These are phyloP conservation scores for Selaginella tamariscina DNA, from an alignment of 75 land plant genomes.

Conservation along the genomic window DNA sequence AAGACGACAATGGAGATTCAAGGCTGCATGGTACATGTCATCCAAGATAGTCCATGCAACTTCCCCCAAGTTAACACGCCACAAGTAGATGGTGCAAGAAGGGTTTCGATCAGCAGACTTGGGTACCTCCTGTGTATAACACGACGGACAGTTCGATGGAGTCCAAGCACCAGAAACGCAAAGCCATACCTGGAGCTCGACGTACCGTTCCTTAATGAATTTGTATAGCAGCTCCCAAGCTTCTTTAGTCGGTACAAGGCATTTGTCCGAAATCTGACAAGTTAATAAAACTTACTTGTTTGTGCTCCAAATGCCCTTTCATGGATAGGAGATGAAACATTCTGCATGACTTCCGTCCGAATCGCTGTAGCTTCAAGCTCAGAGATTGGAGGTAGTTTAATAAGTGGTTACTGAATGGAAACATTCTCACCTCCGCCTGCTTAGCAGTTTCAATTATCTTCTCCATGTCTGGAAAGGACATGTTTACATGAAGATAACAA, in stretches of 20 bases:
- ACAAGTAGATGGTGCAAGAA: slow-evolving; percentile 31
- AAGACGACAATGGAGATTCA: slow-evolving; percentile 41
- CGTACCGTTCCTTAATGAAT: slow-evolving; percentile 58
- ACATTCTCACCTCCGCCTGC: slow-evolving; percentile 78
- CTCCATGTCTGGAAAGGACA: slow-evolving; percentile 45
- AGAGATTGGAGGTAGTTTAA: too few species aligned
- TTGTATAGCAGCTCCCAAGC: slow-evolving; percentile 43
- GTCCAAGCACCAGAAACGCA: background rate
- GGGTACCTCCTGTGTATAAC: slow-evolving; percentile 20
- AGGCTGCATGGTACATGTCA: slow-evolving; percentile 75
- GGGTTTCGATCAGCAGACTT: slow-evolving; percentile 33
- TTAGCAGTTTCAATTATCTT: slow-evolving; percentile 47
- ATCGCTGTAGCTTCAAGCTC: slow-evolving; percentile 74
- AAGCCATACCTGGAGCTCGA: slow-evolving; percentile 57
- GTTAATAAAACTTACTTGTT: slow-evolving; percentile 32
- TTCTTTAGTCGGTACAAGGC: slow-evolving; percentile 57
- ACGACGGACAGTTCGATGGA: background rate
- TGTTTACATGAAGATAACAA: too few species aligned
- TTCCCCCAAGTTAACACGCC: slow-evolving; percentile 40
- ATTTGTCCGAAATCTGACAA: slow-evolving; percentile 55
- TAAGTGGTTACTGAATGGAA: too few species aligned
- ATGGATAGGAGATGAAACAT: slow-evolving; percentile 57
- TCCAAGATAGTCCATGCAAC: slow-evolving; percentile 43
- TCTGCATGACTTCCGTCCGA: slow-evolving; percentile 70
- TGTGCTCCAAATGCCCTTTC: too few species aligned